Conservation (phyloP, 306 rosid genomes). For the Sphenostylis stenocarpa region DNA sequence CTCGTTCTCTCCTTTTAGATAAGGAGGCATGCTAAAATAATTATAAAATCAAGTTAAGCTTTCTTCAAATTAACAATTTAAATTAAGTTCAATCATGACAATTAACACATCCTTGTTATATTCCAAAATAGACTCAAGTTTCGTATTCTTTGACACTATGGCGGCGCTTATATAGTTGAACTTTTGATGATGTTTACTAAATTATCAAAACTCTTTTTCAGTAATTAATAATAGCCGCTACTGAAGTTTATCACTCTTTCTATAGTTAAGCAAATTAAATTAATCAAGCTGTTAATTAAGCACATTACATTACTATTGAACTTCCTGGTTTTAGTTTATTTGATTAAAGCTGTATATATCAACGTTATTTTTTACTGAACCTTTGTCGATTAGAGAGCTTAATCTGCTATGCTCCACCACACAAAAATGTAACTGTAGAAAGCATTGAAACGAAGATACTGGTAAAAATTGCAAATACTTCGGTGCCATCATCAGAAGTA, state of each 20-base stretch:
- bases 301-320: background rate
- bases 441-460: background rate
- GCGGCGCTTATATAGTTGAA: background rate
- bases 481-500: constrained; percentile 21
- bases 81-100: background rate
- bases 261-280: background rate
- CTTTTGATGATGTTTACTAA: background rate
- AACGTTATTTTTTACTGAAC: too few species aligned
- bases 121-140: background rate
- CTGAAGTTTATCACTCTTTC: background rate
- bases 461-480: constrained; percentile 1
- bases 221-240: background rate
- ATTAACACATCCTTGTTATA: background rate
- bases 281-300: background rate
- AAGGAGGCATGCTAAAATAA: background rate
- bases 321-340: background rate
- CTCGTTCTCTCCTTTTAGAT: too few species aligned
- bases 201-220: background rate
- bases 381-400: background rate
- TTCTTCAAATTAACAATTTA: background rate
- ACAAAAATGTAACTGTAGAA: background rate
- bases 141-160: background rate
- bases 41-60: too few species aligned
- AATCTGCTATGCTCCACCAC: background rate
- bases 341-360: background rate